These are phyloP conservation scores for Triticum timopheevii DNA, from an alignment of 176 grass and related monocot species.

Conservation along the genomic window DNA sequence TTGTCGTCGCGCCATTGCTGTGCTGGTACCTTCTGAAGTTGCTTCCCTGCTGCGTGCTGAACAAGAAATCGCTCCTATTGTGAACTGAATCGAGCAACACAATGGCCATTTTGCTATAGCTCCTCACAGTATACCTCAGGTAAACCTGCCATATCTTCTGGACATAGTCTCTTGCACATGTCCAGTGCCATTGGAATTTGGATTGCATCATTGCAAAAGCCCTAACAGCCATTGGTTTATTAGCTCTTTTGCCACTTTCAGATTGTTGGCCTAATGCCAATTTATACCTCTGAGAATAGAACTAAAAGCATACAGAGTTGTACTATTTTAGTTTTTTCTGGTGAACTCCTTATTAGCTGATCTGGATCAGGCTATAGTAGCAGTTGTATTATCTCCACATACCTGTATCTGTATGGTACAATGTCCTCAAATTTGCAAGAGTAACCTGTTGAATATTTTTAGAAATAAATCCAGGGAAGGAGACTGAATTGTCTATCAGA, in stretches of 20 bases:
- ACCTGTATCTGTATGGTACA: neutral
- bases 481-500: neutral
- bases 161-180: neutral
- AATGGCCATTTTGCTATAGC: constrained; percentile 23
- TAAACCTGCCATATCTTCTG: neutral
- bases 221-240: neutral
- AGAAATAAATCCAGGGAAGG: neutral
- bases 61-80: neutral
- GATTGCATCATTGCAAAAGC: neutral
- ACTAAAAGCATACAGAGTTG: neutral
- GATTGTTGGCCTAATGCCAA: neutral
- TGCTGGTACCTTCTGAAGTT: constrained; percentile 36
- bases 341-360: neutral
- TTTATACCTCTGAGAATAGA: neutral
- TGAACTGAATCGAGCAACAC: constrained; percentile 23
- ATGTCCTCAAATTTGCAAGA: neutral
- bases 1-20: constrained; percentile 27
- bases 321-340: neutral
- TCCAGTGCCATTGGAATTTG: neutral
- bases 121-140: constrained; percentile 28
- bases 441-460: neutral
- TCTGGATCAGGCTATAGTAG: neutral
- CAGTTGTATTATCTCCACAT: neutral
- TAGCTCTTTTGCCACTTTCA: no score
- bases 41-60: constrained; percentile 11